These are phyloP conservation scores for Boletus reticuloceps DNA, from an alignment of 768 basidiomycete species.

Conservation along the genomic window DNA sequence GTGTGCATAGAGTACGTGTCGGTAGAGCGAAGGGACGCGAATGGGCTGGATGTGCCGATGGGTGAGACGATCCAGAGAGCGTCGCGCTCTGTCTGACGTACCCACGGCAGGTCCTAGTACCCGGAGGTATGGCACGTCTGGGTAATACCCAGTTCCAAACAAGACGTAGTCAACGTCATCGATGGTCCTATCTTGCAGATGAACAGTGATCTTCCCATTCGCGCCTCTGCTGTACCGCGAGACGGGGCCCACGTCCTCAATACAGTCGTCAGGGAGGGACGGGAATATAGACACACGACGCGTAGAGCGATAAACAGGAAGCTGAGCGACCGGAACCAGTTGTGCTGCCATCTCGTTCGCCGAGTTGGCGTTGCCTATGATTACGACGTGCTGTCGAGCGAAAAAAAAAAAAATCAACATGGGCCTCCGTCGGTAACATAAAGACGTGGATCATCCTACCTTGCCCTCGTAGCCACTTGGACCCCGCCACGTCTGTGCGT, in stretches of 20 bases:
- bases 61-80: conserved; percentile 28
- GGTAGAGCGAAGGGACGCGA: conserved; percentile 45
- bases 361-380: conserved; percentile 53
- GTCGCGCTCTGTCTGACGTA: neutral
- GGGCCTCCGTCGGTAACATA: neutral
- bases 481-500: conserved; percentile 44
- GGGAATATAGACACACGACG: conserved; percentile 44
- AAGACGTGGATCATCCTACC: conserved; percentile 9
- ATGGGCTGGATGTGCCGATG: conserved; percentile 25
- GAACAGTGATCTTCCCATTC: conserved; percentile 31
- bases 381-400: conserved; percentile 37
- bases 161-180: conserved; percentile 42
- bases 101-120: conserved; percentile 18
- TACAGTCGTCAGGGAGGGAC: conserved; percentile 41
- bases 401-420: neutral
- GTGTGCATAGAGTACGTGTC: conserved; percentile 44
- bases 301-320: conserved; percentile 46
- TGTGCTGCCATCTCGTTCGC: conserved; percentile 52
- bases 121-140: conserved; percentile 40
- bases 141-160: conserved; percentile 47
- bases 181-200: conserved; percentile 37
- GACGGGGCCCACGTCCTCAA: conserved; percentile 43
- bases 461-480: conserved; percentile 36
- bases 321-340: conserved; percentile 35
- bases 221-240: conserved; percentile 27